Evolutionary conservation across 805 yeast species (phyloP), one percentile per base, ranked within the genome.

Genomic region (Yamadazyma paraphyllophila): DNA sequence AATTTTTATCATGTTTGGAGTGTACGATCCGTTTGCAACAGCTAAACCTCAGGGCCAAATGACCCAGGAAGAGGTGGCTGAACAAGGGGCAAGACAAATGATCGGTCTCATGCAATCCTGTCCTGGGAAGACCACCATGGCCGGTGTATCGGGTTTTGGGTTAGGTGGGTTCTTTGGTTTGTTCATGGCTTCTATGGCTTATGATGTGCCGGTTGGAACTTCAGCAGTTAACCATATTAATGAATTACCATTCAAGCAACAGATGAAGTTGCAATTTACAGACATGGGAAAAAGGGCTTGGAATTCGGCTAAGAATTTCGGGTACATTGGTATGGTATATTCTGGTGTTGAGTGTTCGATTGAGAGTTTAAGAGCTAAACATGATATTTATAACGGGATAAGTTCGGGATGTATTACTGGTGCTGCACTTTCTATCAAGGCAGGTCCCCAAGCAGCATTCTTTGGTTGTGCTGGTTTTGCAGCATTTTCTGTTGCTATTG

Each of bases 381-480:
- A 86, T 59, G 99, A 94, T 65, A 79, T 92, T 9, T 89, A 84
- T 68, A 94, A 94, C 62, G 97, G 97, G 37, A 81, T 88, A 2
- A 76, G 81, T 36, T 98, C 98, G 3, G 99, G 99, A 2, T 94
- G 97, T 67, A 73, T 92, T 31, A 94, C 99, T 1, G 99, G 99
- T 36, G 99, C 96, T 29, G 97, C 96, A 0, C 76, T 94, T 43
- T 96, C 97, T 1, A 77, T 87, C 55, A 88, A 86, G 61, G 81
- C 94, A 39, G 99, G 99, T 1, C 99, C 99, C 1, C 90, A 84
- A 57, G 95, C 96, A 25, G 94, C 96, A 0, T 57, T 82, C 20
- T 63, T 91, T 47, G 99, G 99, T 1, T 94, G 98, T 74, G 97
- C 95, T 24, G 99, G 97, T 7, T 94, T 94, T 71, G 97, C 98